Percentiles rank a stretch among this genome's conserved stretches.
Conservation (phyloP, 2,329 filamentous ascomycete genomes). For the Cryphonectria carpinicola region DNA sequence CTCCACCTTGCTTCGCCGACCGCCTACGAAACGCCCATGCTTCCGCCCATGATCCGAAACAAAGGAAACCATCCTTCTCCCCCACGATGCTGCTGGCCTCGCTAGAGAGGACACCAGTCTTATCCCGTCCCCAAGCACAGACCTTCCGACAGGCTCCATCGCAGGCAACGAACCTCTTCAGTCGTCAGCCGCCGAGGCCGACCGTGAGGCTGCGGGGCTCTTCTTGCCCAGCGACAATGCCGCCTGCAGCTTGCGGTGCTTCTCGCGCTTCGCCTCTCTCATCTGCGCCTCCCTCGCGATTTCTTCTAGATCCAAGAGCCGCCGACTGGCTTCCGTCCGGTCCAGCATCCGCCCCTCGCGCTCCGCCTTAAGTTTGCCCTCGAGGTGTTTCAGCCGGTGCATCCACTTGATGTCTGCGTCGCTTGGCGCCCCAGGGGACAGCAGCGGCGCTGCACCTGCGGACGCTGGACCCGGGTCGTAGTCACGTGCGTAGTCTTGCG, state of each 20-base stretch:
- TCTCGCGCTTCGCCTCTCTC: conserved; percentile 34
- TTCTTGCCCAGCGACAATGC: conserved; percentile 15
- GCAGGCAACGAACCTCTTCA: conserved; percentile 17
- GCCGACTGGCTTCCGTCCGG: conserved; percentile 78
- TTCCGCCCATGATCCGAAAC: conserved; percentile 11
- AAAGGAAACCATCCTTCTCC: conserved; percentile 11
- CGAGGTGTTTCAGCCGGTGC: conserved; percentile 81
- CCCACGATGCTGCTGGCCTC: conserved; percentile 2
- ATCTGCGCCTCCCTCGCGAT: conserved; percentile 48
- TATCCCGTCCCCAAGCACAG: neutral
- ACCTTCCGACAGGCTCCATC: neutral
- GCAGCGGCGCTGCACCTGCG: conserved; percentile 31
- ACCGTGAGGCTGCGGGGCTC: neutral
- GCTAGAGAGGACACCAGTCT: neutral
- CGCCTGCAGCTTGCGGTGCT: conserved; percentile 25
- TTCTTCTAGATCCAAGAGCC: conserved; percentile 75
- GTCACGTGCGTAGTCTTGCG: conserved; percentile 24
- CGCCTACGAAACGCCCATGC: conserved; percentile 14
- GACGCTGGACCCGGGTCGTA: conserved; percentile 28
- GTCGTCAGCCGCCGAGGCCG: conserved; percentile 4
- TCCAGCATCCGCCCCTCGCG: conserved; percentile 85
- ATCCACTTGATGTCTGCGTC: conserved; percentile 75
- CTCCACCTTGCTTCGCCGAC: conserved; percentile 8
- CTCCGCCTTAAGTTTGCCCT: conserved; percentile 87
- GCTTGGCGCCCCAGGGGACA: conserved; percentile 39